Evolutionary conservation across 176 grass and related monocot species (phyloP).

Genomic region (Coix lacrymajobi): DNA sequence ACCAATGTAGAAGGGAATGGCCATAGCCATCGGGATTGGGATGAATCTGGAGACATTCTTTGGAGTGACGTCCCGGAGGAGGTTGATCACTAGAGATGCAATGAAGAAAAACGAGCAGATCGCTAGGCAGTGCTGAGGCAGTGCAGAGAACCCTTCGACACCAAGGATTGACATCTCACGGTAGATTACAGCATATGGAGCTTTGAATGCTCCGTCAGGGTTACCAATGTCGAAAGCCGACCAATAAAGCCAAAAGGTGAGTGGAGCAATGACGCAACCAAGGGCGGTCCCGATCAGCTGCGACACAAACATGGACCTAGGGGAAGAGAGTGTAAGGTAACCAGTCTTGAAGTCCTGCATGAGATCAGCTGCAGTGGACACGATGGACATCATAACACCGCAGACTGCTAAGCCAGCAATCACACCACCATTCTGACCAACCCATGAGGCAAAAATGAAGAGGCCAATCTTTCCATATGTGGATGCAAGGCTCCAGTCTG

Average conservation of each 20-base stretch:
- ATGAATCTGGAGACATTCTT: slow-evolving; percentile 59
- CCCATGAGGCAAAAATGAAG: slow-evolving; percentile 66
- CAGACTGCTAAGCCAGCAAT: slow-evolving; percentile 76
- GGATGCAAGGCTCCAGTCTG: slow-evolving; percentile 72
- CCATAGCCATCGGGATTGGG: slow-evolving; percentile 84
- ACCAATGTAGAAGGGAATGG: slow-evolving; percentile 88
- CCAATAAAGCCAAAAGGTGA: slow-evolving; percentile 89
- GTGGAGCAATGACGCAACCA: slow-evolving; percentile 71
- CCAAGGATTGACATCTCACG: slow-evolving; percentile 88
- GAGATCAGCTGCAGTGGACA: slow-evolving; percentile 80
- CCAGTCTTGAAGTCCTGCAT: slow-evolving; percentile 98
- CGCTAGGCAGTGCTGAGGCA: slow-evolving; percentile 67
- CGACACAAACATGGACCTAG: slow-evolving; percentile 85
- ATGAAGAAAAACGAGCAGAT: slow-evolving; percentile 66
- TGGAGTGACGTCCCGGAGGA: slow-evolving; percentile 43
- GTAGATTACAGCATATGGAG: slow-evolving; percentile 78
- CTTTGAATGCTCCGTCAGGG: slow-evolving; percentile 81
- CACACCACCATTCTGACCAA: slow-evolving; percentile 68
- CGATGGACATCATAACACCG: slow-evolving; percentile 89
- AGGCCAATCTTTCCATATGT: slow-evolving; percentile 84
- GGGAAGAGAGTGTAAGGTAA: slow-evolving; percentile 81
- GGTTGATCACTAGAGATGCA: slow-evolving; percentile 55
- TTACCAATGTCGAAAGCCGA: slow-evolving; percentile 70
- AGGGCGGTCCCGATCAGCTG: slow-evolving; percentile 76
- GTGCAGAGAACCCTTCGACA: slow-evolving; percentile 56